Evolutionary conservation across 2,329 filamentous ascomycete species (phyloP), one percentile per base, ranked within the genome.

Genomic region (Fusarium torulosum): DNA sequence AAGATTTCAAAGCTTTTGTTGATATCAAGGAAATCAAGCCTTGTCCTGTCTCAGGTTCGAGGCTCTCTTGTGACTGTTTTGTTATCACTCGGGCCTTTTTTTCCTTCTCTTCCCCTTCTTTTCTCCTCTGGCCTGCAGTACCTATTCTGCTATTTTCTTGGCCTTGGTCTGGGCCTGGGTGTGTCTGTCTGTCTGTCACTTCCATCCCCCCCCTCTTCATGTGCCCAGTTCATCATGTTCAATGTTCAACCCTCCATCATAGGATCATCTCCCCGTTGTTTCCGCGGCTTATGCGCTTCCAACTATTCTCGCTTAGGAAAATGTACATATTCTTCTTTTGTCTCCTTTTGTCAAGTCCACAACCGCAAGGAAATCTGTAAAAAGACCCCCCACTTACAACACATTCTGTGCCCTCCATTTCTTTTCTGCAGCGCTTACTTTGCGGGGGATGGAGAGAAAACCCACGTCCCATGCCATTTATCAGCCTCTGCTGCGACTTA

Each of bases 271-370:
- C 46, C 31, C 43, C 45, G 42, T 54, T 37, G 40, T 43, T 38
- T 38, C 54, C 47, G 65, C 65, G 64, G 65, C 65, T 68, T 66
- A 66, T 65, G 65, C 65, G 65, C 64, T 67, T 67, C 65, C 65
- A 56, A 40, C 43, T 68, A 54, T 42, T 37, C 15, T n/a, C 21
- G n/a, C 35, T 23, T 31, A 29, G 40, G 14, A 35, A 46, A 45
- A 29, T 29, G 27, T 6, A 29, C 27, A 29, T 42, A 25, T 19
- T 31, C 13, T 38, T 20, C 21, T 61, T 21, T 11, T 29, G 27
- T 31, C 37, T 19, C 27, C 10, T 42, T 51, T 35, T 4, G 27
- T 25, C n/a, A 50, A 17, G 45, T 20, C 19, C 14, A 57, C 33
- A 37, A 17, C 58, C 50, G 50, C 20, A 38, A 63, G 33, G n/a